These are phyloP conservation scores for Saturnispora silvae DNA, from an alignment of 805 yeast genomes.

Conservation along the genomic window DNA sequence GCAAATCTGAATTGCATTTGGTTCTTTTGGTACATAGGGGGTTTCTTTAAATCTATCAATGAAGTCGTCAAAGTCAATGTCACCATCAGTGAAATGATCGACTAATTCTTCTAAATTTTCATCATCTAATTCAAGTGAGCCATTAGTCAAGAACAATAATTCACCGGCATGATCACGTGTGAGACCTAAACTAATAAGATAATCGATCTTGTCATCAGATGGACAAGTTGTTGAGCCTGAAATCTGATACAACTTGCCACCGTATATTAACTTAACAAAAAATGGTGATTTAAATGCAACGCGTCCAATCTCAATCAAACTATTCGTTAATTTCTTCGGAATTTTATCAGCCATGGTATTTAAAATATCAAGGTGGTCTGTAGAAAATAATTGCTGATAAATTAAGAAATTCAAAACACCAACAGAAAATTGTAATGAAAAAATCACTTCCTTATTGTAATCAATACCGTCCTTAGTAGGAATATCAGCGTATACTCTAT, in stretches of 20 bases:
- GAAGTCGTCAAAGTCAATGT: slow-evolving; percentile 16
- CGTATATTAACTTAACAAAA: slow-evolving; percentile 26
- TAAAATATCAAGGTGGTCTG: slow-evolving; percentile 17
- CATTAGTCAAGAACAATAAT: slow-evolving; percentile 16
- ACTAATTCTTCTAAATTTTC: slow-evolving; percentile 12
- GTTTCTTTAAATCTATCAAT: slow-evolving; percentile 3
- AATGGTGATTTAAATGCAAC: slow-evolving; percentile 30
- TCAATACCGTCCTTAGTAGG: slow-evolving; percentile 28
- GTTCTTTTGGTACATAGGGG: slow-evolving; percentile 17
- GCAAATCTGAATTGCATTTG: slow-evolving; percentile 28
- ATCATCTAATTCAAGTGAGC: slow-evolving; percentile 15
- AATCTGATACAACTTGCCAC: slow-evolving; percentile 30
- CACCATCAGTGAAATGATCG: slow-evolving; percentile 24
- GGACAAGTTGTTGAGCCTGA: slow-evolving; percentile 32
- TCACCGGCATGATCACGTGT: slow-evolving; percentile 24
- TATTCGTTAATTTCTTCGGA: slow-evolving; percentile 33
- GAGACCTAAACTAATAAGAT: slow-evolving; percentile 25
- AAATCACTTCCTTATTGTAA: slow-evolving; percentile 19
- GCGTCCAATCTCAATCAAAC: slow-evolving; percentile 34
- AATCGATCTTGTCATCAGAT: slow-evolving; percentile 26
- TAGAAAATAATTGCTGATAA: slow-evolving; percentile 25
- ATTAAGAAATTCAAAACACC: slow-evolving; percentile 32
- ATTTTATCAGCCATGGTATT: slow-evolving; percentile 19
- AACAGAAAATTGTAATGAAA: slow-evolving; percentile 28
- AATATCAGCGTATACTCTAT: slow-evolving; percentile 17